Evolutionary conservation across 1,284 basidiomycete species (phyloP), one percentile per base, ranked within the genome.

Genomic region (Gastroboletus turbinatus): DNA sequence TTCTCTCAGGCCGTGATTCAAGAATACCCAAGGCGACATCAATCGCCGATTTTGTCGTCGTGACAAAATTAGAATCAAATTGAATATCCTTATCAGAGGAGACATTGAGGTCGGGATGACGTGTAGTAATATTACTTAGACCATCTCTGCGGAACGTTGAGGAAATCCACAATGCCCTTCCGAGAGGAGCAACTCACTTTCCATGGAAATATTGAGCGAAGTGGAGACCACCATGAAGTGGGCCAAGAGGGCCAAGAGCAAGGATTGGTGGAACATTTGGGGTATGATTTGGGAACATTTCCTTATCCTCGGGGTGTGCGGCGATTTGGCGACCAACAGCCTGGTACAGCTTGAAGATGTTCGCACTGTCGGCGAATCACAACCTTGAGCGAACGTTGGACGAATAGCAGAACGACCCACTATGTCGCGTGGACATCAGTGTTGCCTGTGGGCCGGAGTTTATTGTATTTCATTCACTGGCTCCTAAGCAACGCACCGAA

Each of bases 131-230:
- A 58, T 83, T 82, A 2, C 87, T 83, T 3, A 96, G 73, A n/a
- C 94, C 94, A 72, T 96, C 94, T 60, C 87, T 89, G 57, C 5
- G 40, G 19, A 25, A 38, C 11, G 9, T 43, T 51, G 36, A 55
- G 51, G n/a, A 48, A 54, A 46, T 55, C n/a, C 13, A 14, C n/a
- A 11, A 17, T 42, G 33, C 17, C 17, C 5, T 73, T 72, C 57
- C 16, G 16, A 19, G 39, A 51, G n/a, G 46, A 32, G n/a, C 32
- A 27, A 62, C 73, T 54, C 57, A 82, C 88, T 79, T 83, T 64
- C 89, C 88, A 63, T 91, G 88, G 66, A 98, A 96, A 70, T 96
- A 97, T 60, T 89, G 82, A 13, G 96, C 96, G 53, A 83, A 87
- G 63, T 92, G 88, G 33, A 84, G 72, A 27, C 84, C 82, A 4